Evolutionary conservation across 352 stramenopile species (phyloP), one percentile per base, ranked within the genome.

Genomic region (Globisporangium nodosum): DNA sequence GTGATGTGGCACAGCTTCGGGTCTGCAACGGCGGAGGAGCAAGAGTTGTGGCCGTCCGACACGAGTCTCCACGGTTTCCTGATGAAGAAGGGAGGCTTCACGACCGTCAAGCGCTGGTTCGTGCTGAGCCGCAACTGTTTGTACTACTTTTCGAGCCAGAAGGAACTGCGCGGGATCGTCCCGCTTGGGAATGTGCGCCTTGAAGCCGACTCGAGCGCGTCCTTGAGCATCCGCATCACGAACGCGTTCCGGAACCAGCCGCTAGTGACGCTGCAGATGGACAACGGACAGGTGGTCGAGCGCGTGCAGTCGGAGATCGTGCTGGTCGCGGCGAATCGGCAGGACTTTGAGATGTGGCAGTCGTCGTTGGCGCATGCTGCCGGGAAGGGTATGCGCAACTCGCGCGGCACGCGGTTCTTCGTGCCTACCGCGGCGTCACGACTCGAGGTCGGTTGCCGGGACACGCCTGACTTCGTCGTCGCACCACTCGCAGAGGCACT

Each of bases 331-430:
- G 58, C 76, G 0, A 85, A 68, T 1, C 66, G 70, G 0, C 78
- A 92, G 45, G 86, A 95, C 56, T 87, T 95, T 52, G 81, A 95
- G 62, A 93, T 95, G 82, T 95, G 86, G 86, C 79, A 92, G 68
- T 92, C 84, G 57, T 93, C 86, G 39, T 56, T 95, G 9, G 82
- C 85, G 4, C 83, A 95, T 47, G 86, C 84, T 0, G 82, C 83
- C 6, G 86, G 86, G 5, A 87, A 90, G 52, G 84, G 83, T 3
- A 76, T 94, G 64, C 84, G 84, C 4, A 73, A 94, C 60, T 93
- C 86, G 40, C 75, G 81, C 35, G 84, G 84, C 48, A 95, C 78
- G 39, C 84, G 86, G 40, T 95, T 93, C 53, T 93, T 90, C 52
- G 80, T 90, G n/a, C 76, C 85, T 42, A 92, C 78, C 3, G 77